Conservation (phyloP, 2,329 filamentous ascomycete genomes). For the Camillea tinctor region DNA sequence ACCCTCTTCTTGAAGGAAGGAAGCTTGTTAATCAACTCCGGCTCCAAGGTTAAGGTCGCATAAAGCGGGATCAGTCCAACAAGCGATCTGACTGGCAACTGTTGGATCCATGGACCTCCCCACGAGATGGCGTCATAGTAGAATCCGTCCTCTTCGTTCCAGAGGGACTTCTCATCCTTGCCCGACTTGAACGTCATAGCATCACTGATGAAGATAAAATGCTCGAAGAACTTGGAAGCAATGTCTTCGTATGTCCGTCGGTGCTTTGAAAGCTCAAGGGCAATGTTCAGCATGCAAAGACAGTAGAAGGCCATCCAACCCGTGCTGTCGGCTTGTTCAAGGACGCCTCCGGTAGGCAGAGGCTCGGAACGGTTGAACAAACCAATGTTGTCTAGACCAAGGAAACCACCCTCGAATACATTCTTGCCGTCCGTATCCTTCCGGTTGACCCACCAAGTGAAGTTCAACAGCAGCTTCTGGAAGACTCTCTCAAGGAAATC, state of each 20-base stretch:
- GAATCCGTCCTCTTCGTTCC: slow-evolving; percentile 96
- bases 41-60: slow-evolving; percentile 87
- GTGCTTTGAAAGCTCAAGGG: slow-evolving; percentile 91
- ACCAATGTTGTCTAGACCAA: slow-evolving; percentile 95
- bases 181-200: slow-evolving; percentile 85
- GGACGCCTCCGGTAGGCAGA: slow-evolving; percentile 84
- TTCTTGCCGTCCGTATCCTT: slow-evolving; percentile 96
- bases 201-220: slow-evolving; percentile 96
- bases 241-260: slow-evolving; percentile 94
- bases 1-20: slow-evolving; percentile 91
- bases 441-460: slow-evolving; percentile 99
- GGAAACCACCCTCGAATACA: slow-evolving; percentile 93
- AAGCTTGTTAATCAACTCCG: slow-evolving; percentile 87
- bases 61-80: slow-evolving; percentile 94
- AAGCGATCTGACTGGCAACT: slow-evolving; percentile 86
- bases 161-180: slow-evolving; percentile 77
- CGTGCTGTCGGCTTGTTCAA: slow-evolving; percentile 96
- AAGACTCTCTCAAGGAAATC: slow-evolving; percentile 96
- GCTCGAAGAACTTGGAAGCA: slow-evolving; percentile 97
- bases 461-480: slow-evolving; percentile 92
- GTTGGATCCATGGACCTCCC: slow-evolving; percentile 89
- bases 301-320: slow-evolving; percentile 99
- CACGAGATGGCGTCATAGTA: slow-evolving; percentile 98
- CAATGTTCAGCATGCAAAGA: slow-evolving; percentile 94
- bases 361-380: slow-evolving; percentile 97